Conservation (phyloP, 352 stramenopile genomes). For the Heterotrichella gracilis region DNA sequence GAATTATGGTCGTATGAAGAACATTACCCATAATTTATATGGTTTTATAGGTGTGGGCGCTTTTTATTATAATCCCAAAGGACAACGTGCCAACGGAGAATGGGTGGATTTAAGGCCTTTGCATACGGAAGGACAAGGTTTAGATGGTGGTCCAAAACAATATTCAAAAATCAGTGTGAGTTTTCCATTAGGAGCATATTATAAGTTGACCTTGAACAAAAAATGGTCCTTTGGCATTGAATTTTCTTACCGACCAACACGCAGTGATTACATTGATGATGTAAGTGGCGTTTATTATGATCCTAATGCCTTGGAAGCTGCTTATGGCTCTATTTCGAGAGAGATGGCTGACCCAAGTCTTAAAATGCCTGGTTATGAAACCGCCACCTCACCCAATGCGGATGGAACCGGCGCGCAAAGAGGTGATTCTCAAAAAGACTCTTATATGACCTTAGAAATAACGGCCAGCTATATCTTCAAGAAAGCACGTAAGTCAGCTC, state of each 20-base stretch:
- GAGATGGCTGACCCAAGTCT: background rate
- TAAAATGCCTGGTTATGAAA: no score
- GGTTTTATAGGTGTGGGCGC: background rate
- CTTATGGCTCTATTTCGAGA: background rate
- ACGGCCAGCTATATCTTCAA: background rate
- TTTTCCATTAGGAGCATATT: background rate
- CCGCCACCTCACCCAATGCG: background rate
- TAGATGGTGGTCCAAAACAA: background rate
- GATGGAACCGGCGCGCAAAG: background rate
- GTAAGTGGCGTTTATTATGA: background rate
- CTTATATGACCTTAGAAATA: background rate
- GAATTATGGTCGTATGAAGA: background rate
- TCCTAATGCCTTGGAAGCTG: background rate
- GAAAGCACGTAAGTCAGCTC: background rate
- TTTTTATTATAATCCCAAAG: background rate
- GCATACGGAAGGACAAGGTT: background rate
- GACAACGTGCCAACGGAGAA: background rate
- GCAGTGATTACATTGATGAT: background rate
- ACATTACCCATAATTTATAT: background rate
- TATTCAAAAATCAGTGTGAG: background rate
- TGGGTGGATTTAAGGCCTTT: background rate
- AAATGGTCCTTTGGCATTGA: background rate
- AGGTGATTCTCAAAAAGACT: background rate
- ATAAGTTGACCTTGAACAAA: background rate
- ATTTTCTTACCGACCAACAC: background rate